These are phyloP conservation scores for Polytrichum commune DNA, from an alignment of 225 moss, liverwort and hornwort species.

Conservation along the genomic window DNA sequence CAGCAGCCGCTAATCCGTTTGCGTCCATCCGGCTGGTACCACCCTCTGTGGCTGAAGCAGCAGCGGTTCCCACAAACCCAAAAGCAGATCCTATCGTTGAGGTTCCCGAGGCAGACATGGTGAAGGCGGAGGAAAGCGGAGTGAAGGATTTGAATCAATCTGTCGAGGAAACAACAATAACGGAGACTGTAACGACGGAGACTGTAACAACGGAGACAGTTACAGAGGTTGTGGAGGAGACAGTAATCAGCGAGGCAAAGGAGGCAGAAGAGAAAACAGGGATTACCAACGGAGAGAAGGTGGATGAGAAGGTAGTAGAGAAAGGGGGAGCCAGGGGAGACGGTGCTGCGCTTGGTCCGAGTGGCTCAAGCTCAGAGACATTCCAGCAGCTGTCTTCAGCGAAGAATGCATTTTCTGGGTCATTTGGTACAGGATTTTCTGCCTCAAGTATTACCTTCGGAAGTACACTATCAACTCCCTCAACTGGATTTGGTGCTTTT, in stretches of 20 bases:
- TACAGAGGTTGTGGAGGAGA: background rate
- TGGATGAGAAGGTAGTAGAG: slow-evolving; percentile 29
- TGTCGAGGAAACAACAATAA: slow-evolving; percentile 5
- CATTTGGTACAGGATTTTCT: slow-evolving; percentile 74
- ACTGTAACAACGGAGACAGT: slow-evolving; percentile 8
- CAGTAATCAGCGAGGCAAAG: slow-evolving; percentile 4
- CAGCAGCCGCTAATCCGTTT: slow-evolving; percentile 62
- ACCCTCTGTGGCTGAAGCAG: slow-evolving; percentile 25
- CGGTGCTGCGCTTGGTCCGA: slow-evolving; percentile 38
- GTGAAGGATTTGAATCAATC: slow-evolving; percentile 20
- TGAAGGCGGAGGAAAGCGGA: slow-evolving; percentile 15
- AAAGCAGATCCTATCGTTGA: slow-evolving; percentile 11
- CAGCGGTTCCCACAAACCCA: background rate
- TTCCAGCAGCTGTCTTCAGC: slow-evolving; percentile 78
- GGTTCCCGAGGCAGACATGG: slow-evolving; percentile 11
- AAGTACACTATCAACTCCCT: slow-evolving; percentile 40
- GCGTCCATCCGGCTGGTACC: slow-evolving; percentile 62
- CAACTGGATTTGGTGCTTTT: slow-evolving; percentile 54
- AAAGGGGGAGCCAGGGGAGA: slow-evolving; percentile 38
- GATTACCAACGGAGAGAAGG: slow-evolving; percentile 10
- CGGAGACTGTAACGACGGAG: slow-evolving; percentile 20
- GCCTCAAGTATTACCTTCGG: slow-evolving; percentile 39
- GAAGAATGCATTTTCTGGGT: slow-evolving; percentile 78
- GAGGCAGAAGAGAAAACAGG: slow-evolving; percentile 2
- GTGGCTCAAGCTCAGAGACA: slow-evolving; percentile 66